Percentiles rank a stretch among this genome's conserved stretches.
These are phyloP conservation scores for Dillenia suffruticosa DNA, from an alignment of 164 flowering plant genomes.

Conservation along the genomic window DNA sequence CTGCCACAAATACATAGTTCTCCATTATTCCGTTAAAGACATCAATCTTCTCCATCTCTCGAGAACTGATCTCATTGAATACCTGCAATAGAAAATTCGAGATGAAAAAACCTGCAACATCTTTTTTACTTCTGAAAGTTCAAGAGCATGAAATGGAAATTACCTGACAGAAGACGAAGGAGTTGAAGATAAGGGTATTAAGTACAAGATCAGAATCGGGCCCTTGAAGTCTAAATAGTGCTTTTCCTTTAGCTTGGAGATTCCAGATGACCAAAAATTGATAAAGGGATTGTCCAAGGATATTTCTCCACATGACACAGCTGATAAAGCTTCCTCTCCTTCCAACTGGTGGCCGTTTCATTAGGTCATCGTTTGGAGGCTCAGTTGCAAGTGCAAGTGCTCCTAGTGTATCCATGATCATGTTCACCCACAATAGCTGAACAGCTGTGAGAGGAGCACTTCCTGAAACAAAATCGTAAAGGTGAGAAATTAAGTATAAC, in stretches of 20 bases:
- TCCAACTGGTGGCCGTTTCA: constrained; percentile 85
- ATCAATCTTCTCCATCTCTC: constrained; percentile 90
- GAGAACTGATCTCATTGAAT: constrained; percentile 89
- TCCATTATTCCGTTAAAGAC: constrained; percentile 76
- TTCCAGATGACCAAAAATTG: constrained; percentile 79
- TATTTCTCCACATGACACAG: constrained; percentile 96
- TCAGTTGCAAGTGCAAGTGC: constrained; percentile 96
- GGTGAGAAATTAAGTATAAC: too few relatives aligned
- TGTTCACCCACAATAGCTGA: constrained; percentile 95
- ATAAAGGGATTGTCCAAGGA: constrained; percentile 79
- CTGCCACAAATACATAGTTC: constrained; percentile 78
- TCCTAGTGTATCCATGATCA: constrained; percentile 98
- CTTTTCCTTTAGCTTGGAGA: constrained; percentile 75
- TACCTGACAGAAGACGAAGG: constrained; percentile 97
- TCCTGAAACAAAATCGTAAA: constrained; percentile 39
- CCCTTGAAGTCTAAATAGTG: constrained; percentile 55
- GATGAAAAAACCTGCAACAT: too few relatives aligned
- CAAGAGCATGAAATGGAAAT: not conserved
- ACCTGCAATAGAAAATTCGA: constrained; percentile 41
- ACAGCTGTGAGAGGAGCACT: constrained; percentile 92
- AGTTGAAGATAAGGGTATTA: constrained; percentile 83
- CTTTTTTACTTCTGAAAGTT: too few relatives aligned
- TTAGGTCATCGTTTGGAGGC: constrained; percentile 81
- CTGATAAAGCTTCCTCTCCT: constrained; percentile 87
- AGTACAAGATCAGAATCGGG: constrained; percentile 58